phyloP scores from a whole-genome alignment of 495 filamentous ascomycete species.

The Aspergillus haitiensis region DNA sequence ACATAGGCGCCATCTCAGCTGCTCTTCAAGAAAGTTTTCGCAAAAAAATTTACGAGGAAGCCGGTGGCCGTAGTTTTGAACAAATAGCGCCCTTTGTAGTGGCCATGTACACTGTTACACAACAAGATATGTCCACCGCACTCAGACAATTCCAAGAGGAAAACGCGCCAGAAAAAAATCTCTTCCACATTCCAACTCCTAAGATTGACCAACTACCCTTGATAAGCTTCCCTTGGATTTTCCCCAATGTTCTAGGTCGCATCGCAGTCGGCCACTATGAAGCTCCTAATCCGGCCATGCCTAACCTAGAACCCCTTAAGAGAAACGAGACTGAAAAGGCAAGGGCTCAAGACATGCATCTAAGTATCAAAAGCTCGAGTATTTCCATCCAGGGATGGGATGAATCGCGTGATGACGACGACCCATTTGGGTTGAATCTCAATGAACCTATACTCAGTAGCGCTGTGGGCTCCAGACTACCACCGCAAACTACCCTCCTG shows the following conservation, averaged over 20 bases:
- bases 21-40: slow-evolving; percentile 67
- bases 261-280: slow-evolving; percentile 57
- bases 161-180: slow-evolving; percentile 31
- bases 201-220: slow-evolving; percentile 61
- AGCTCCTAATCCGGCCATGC: neutral
- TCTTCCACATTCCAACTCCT: slow-evolving; percentile 32
- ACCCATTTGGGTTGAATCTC: slow-evolving; percentile 15
- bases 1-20: slow-evolving; percentile 64
- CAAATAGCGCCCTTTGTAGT: slow-evolving; percentile 69
- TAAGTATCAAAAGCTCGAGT: neutral
- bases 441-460: neutral
- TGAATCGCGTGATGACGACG: neutral
- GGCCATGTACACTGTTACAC: slow-evolving; percentile 85
- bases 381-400: no score
- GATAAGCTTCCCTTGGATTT: slow-evolving; percentile 94
- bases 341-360: neutral
- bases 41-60: slow-evolving; percentile 60
- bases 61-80: slow-evolving; percentile 59
- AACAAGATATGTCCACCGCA: slow-evolving; percentile 61
- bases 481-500: neutral
- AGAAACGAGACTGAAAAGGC: neutral
- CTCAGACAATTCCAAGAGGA: slow-evolving; percentile 35
- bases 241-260: slow-evolving; percentile 67
- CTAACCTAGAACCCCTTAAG: neutral
- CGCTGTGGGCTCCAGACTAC: neutral